phyloP scores from a whole-genome alignment of 768 basidiomycete genomes.

The Phanerodontia chrysosporium region DNA sequence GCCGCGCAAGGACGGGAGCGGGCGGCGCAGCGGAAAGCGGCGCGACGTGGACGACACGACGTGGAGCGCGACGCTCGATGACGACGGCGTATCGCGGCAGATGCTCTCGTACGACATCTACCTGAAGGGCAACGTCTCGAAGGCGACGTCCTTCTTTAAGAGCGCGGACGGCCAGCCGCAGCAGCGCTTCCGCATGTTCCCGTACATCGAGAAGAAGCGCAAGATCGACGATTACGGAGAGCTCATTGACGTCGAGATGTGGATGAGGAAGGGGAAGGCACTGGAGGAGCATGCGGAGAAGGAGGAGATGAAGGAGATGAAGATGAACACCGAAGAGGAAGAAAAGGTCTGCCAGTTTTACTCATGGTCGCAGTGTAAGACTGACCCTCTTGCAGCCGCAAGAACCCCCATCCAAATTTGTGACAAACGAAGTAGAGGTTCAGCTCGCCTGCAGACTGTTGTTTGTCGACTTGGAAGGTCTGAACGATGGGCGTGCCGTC shows the following conservation, averaged over 20 bases:
- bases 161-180: constrained; percentile 54
- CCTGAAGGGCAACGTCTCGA: constrained; percentile 92
- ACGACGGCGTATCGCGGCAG: constrained; percentile 70
- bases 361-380: not conserved
- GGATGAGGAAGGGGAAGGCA: constrained; percentile 87
- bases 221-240: constrained; percentile 96
- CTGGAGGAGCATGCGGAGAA: constrained; percentile 87
- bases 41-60: constrained; percentile 45
- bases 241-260: constrained; percentile 91
- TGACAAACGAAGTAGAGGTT: constrained; percentile 70
- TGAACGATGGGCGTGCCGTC: constrained; percentile 94
- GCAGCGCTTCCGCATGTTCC: constrained; percentile 94
- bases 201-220: constrained; percentile 88
- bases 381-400: constrained; percentile 45
- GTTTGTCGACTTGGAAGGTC: constrained; percentile 94
- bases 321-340: constrained; percentile 74
- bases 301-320: constrained; percentile 72
- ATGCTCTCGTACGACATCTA: constrained; percentile 93
- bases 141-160: constrained; percentile 85
- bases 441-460: constrained; percentile 82
- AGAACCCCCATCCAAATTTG: constrained; percentile 90
- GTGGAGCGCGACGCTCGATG: constrained; percentile 61
- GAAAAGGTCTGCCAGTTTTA: constrained; percentile 52
- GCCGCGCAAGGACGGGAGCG: constrained; percentile 30
- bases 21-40: constrained; percentile 44